Percentiles rank a stretch among this genome's conserved stretches.
phyloP scores from a whole-genome alignment of 106 monocot species.

The Alisma plantagoaquatica region DNA sequence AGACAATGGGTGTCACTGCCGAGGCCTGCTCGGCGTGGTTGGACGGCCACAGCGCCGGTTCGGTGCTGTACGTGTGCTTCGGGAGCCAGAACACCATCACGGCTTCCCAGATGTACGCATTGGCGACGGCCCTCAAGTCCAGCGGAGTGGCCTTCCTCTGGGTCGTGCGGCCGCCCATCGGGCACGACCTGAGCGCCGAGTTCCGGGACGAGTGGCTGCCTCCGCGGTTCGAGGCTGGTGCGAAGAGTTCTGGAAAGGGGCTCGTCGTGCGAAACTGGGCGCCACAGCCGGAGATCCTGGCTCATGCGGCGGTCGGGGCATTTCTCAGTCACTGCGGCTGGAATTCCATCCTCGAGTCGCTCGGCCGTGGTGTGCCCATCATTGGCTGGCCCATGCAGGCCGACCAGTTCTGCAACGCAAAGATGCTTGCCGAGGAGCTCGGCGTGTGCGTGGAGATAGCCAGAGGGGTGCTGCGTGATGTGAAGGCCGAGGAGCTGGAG shows the following conservation, averaged over 20 bases:
- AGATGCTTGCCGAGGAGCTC: constrained; percentile 13
- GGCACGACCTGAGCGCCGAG: constrained; percentile 1
- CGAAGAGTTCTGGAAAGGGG: neutral
- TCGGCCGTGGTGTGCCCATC: constrained; percentile 12
- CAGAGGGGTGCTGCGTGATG: neutral
- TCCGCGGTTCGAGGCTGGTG: constrained; percentile 3
- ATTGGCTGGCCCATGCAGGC: constrained; percentile 14
- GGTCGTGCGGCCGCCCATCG: constrained; percentile 14
- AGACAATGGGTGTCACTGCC: too few species aligned
- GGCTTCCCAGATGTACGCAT: constrained; percentile 12
- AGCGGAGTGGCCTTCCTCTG: constrained; percentile 11
- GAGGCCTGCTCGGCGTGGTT: constrained; percentile 6
- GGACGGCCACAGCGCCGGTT: neutral
- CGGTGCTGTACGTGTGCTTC: constrained; percentile 19
- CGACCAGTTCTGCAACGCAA: constrained; percentile 11
- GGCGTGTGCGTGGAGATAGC: constrained; percentile 9
- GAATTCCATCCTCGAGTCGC: constrained; percentile 15
- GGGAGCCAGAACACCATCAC: constrained; percentile 9
- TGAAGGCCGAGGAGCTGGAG: constrained; percentile 2
- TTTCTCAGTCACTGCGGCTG: constrained; percentile 21
- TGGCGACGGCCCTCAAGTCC: constrained; percentile 9
- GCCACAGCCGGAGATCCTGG: constrained; percentile 17
- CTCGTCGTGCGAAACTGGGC: constrained; percentile 10
- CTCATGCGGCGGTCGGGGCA: constrained; percentile 6
- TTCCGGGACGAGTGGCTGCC: constrained; percentile 19